Evolutionary conservation across 2,329 filamentous ascomycete species (phyloP).

Genomic region (Aspergillus viridinutans): DNA sequence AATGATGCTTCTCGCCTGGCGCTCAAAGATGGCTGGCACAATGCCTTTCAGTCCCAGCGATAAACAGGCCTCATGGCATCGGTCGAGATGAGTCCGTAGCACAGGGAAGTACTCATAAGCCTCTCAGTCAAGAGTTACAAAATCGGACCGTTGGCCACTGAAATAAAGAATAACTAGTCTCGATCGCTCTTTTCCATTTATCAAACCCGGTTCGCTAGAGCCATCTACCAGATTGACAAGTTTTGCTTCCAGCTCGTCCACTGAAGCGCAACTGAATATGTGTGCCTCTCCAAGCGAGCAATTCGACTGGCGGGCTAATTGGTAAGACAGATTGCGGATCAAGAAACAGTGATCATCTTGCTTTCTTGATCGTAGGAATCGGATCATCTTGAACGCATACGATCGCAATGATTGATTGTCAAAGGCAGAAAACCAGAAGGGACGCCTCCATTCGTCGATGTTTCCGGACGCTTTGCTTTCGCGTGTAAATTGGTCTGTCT

Average conservation of each 20-base stretch:
- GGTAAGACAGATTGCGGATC: background rate
- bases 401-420: background rate
- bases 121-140: background rate
- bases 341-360: too few species aligned
- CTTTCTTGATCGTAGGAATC: too few species aligned
- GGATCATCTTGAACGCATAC: too few species aligned
- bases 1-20: conserved; percentile 15
- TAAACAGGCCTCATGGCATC: background rate
- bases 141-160: background rate
- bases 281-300: background rate
- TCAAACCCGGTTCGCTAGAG: too few species aligned
- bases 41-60: conserved; percentile 32
- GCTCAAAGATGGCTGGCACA: conserved; percentile 27
- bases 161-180: background rate
- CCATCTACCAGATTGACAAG: background rate
- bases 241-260: background rate
- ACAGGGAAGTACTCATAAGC: background rate
- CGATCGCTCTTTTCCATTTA: background rate
- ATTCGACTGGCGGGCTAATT: conserved; percentile 1
- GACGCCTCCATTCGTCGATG: background rate
- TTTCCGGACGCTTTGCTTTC: background rate
- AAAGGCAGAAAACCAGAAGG: background rate
- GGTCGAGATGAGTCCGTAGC: background rate
- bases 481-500: background rate
- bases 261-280: background rate